A percentile compares a stretch with the other conserved stretches of the same genome.
phyloP scores from a whole-genome alignment of 2,329 filamentous ascomycete genomes.

The Sporothrix curviconia region DNA sequence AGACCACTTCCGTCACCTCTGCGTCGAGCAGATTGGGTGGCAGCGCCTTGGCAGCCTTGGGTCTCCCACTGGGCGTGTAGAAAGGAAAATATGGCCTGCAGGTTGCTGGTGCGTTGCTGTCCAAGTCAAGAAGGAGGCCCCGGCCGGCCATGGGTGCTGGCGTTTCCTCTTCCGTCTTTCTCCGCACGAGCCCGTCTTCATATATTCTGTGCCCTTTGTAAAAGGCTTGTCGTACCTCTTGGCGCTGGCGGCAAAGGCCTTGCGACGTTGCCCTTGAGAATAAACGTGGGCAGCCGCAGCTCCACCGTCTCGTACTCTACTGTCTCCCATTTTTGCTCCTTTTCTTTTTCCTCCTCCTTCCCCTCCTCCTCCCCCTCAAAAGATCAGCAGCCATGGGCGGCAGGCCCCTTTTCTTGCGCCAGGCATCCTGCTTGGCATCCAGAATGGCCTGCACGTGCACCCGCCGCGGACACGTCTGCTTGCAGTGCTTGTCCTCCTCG shows the following conservation, averaged over 20 bases:
- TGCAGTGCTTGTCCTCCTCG: constrained; percentile 5
- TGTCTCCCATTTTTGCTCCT: no score
- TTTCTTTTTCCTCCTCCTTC: background rate
- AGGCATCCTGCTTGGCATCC: background rate
- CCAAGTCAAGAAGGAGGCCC: no score
- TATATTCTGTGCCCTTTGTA: no score
- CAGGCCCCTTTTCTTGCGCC: no score
- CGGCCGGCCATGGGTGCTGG: no score
- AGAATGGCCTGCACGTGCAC: background rate
- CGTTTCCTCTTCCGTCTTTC: no score
- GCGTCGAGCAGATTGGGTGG: constrained; percentile 5
- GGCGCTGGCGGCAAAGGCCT: no score
- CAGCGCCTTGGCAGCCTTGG: background rate
- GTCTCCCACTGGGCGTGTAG: background rate
- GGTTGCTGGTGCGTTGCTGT: background rate
- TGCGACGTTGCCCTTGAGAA: no score
- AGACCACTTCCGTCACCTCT: constrained; percentile 5
- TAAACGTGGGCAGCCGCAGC: no score
- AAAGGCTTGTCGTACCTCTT: no score
- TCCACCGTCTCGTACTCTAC: no score
- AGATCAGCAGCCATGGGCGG: background rate
- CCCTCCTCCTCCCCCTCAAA: background rate
- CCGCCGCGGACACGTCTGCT: constrained; percentile 10
- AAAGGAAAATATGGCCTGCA: background rate
- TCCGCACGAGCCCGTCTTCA: no score